Evolutionary conservation across 2,329 filamentous ascomycete species (phyloP), one percentile per base, ranked within the genome.

Genomic region (Diaporthe longicolla): DNA sequence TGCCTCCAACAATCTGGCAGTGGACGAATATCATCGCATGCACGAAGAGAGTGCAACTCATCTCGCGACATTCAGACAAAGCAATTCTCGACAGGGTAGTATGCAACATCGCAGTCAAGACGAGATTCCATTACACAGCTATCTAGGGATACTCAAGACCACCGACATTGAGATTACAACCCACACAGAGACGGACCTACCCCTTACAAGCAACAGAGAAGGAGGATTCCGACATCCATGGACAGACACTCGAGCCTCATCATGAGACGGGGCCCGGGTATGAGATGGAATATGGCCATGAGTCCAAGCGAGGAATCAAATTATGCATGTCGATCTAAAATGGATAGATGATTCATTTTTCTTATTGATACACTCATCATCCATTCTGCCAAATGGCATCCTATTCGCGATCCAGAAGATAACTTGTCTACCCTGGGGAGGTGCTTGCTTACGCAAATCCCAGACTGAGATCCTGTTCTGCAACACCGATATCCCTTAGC

Each of bases 121-220:
- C 24, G 5, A 24, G 4, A 21, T 26, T 26, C 57, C 57, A 6
- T 21, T 59, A n/a, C 35, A 59, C 2, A 59, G 57, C 21, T 59
- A 59, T 26, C n/a, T 59, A 10, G 57, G 57, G n/a, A 59, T 59
- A 17, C 57, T 59, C 35, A 59, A 59, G 35, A 59, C 57, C 3
- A 59, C 57, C 4, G 57, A 59, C 11, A 59, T 59, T 21, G 35
- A 59, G n/a, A 59, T 59, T 35, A 59, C 57, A 26, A 40, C 57
- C 11, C 21, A 24, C 13, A 43, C 35, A 40, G 57, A 59, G 21
- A 24, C 35, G 21, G 57, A 59, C 7, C 26, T 59, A n/a, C 57
- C 57, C 15, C 43, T 61, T 21, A 61, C 32, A 6, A 19, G 57
- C 21, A n/a, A 61, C 13, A 61, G 37, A 19, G 35, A 61, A 3